phyloP scores from a whole-genome alignment of 495 filamentous ascomycete genomes.

The Clohesyomyces aquaticus region DNA sequence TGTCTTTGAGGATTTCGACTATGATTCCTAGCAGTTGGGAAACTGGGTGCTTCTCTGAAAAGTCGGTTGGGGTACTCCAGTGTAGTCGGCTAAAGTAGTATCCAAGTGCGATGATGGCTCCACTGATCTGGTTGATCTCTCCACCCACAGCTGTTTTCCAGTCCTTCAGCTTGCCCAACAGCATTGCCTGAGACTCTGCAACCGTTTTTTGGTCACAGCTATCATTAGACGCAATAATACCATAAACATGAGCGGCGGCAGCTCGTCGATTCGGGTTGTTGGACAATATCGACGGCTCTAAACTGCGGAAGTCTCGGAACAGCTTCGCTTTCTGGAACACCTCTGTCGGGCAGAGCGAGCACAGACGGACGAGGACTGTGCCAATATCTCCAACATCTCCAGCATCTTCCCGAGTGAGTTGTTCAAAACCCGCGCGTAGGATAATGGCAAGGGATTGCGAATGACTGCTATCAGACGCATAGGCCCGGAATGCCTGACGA shows the following conservation, averaged over 20 bases:
- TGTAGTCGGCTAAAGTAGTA: constrained; percentile 65
- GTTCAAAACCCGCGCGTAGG: constrained; percentile 40
- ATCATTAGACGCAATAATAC: constrained; percentile 74
- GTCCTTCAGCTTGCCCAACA: constrained; percentile 49
- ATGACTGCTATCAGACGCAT: constrained; percentile 17
- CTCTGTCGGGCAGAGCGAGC: constrained; percentile 61
- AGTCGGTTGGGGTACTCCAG: constrained; percentile 43
- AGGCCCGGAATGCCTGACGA: constrained; percentile 58
- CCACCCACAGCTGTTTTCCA: constrained; percentile 66
- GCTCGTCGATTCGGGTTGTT: constrained; percentile 68
- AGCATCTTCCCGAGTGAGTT: constrained; percentile 41
- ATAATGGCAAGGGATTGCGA: constrained; percentile 31
- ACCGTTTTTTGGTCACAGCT: constrained; percentile 48
- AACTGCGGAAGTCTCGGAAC: constrained; percentile 28
- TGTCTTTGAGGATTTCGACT: constrained; percentile 54
- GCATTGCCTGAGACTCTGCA: constrained; percentile 48
- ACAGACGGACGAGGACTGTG: constrained; percentile 67
- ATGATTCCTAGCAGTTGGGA: constrained; percentile 50
- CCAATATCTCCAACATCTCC: constrained; percentile 59
- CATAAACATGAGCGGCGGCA: constrained; percentile 70
- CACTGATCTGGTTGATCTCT: constrained; percentile 63
- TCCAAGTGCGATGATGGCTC: constrained; percentile 60
- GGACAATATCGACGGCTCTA: constrained; percentile 60
- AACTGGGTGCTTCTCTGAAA: constrained; percentile 46
- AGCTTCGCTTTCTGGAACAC: constrained; percentile 49